A percentile compares a stretch with the other conserved stretches of the same genome.
Conservation (phyloP, 352 stramenopile genomes). For the Thraustochytrium sp. region DNA sequence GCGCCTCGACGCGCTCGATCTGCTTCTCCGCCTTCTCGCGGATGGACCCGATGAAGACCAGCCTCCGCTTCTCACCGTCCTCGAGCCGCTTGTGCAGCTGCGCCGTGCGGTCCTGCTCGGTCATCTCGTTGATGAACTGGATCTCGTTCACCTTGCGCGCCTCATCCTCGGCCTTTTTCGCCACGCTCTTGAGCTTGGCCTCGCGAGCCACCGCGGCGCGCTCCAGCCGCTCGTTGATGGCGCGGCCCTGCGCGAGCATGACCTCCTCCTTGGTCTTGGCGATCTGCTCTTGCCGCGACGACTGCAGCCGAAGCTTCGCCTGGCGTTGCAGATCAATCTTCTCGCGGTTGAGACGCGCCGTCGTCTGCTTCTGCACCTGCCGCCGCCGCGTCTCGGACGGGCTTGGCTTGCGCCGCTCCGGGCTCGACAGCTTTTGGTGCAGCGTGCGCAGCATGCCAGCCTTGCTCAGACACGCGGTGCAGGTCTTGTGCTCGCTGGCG, state of each 20-base stretch:
- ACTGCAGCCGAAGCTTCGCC: constrained; percentile 31
- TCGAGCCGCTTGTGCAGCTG: constrained; percentile 49
- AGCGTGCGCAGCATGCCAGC: constrained; percentile 39
- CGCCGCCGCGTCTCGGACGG: constrained; percentile 44
- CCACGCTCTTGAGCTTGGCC: constrained; percentile 43
- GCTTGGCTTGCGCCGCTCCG: constrained; percentile 45
- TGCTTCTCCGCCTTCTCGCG: constrained; percentile 36
- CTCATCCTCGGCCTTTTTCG: constrained; percentile 47
- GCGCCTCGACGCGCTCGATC: constrained; percentile 23
- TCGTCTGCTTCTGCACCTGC: constrained; percentile 40
- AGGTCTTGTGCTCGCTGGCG: not conserved
- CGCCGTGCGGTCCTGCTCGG: constrained; percentile 46
- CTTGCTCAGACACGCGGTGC: not conserved
- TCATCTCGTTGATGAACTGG: constrained; percentile 49
- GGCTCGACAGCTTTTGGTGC: constrained; percentile 48
- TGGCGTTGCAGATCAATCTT: constrained; percentile 47
- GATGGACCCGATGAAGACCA: constrained; percentile 26
- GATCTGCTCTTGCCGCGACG: constrained; percentile 30
- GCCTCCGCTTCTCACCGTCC: constrained; percentile 40
- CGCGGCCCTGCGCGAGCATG: constrained; percentile 45
- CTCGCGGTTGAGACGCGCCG: constrained; percentile 40
- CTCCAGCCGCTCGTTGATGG: constrained; percentile 39
- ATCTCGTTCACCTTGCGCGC: constrained; percentile 47
- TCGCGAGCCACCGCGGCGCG: constrained; percentile 15
- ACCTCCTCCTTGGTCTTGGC: constrained; percentile 40